Base-by-base conservation (phyloP, 352 stramenopile genomes). In the Pythium rhizo-oryzae region DNA sequence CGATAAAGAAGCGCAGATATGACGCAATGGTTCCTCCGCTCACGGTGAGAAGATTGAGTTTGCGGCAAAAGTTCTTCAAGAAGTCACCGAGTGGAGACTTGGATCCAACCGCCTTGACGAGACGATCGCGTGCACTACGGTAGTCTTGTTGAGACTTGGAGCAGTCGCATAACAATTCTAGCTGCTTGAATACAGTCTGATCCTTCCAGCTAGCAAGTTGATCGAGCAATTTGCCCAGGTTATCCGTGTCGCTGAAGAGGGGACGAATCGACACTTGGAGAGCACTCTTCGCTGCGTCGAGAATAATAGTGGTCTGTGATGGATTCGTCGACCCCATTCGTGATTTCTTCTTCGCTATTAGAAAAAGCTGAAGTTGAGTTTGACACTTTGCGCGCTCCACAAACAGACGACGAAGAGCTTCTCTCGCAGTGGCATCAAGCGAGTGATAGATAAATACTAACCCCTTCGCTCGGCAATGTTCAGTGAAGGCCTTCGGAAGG, bases 41-140 rank as follows among this genome's bases (percentile, higher is more conserved):
- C 12, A 95, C 65, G 1, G 87, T 93, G 24, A 93, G 63, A 24
- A 92, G 59, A 19, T 87, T 87, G 15, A 93, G 65, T 39, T 93
- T 93, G 16, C 87, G 84, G 54, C 87, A 95, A n/a, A 96, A 54
- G 30, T 84, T 91, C 71, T 94, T 95, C 30, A 94, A 23, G 28
- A 93, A 92, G 9, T 91, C 86, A 6, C 89, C 87, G 7, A 95
- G 65, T 12, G 78, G 72, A 1, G 81, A 85, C 70, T 96, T 96
- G 0, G 89, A 92, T 8, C 89, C 89, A 28, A 94, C 81, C 41
- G 80, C 73, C 56, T 91, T 92, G 51, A 95, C 64, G 13, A 94
- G 65, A n/a, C 86, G 72, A 71, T 96, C 86, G 59, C 85, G 70
- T 16, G 79, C 79, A 11, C 62, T 71, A 15, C 87, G 81, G 23